Percentiles rank a stretch among this genome's conserved stretches.
Evolutionary conservation across 2,329 filamentous ascomycete genomes (phyloP).

Genomic region (Scortechinia acanthostroma): DNA sequence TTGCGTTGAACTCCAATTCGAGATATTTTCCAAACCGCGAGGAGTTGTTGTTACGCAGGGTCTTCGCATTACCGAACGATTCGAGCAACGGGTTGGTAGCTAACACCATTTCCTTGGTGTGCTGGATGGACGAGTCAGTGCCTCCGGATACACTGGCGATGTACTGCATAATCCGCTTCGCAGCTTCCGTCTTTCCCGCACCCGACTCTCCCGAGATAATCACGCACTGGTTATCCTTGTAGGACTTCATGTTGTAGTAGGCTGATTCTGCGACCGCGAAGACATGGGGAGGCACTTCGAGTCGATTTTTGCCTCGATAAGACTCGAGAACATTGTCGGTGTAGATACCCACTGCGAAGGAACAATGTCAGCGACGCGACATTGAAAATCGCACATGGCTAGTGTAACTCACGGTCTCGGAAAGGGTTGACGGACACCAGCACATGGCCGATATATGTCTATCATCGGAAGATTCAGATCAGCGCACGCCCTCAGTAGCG

Average conservation of each 20-base stretch:
- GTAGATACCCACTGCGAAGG: slow-evolving; percentile 72
- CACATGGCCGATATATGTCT: slow-evolving; percentile 97
- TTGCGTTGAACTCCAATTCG: slow-evolving; percentile 87
- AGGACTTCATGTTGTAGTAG: slow-evolving; percentile 99
- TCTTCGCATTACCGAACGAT: slow-evolving; percentile 98
- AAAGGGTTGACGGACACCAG: slow-evolving; percentile 98
- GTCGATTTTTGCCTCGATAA: slow-evolving; percentile 92
- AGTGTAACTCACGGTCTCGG: slow-evolving; percentile 50
- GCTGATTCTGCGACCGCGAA: slow-evolving; percentile 93
- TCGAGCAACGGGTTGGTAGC: slow-evolving; percentile 95
- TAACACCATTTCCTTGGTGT: slow-evolving; percentile 98
- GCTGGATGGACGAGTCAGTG: slow-evolving; percentile 57
- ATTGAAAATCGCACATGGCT: neutral
- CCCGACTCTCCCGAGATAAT: slow-evolving; percentile 98
- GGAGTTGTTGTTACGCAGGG: slow-evolving; percentile 95
- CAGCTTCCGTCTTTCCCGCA: slow-evolving; percentile 95
- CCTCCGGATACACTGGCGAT: slow-evolving; percentile 94
- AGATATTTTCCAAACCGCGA: slow-evolving; percentile 97
- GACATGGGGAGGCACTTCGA: slow-evolving; percentile 91
- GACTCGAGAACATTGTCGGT: slow-evolving; percentile 87
- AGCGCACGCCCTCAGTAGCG: neutral
- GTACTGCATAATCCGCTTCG: slow-evolving; percentile 99
- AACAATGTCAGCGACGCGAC: neutral
- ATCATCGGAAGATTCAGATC: too few relatives aligned
- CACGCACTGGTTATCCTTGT: slow-evolving; percentile 97